These are phyloP conservation scores for Avena sativa DNA, from an alignment of 176 grass and related monocot species.

Conservation along the genomic window DNA sequence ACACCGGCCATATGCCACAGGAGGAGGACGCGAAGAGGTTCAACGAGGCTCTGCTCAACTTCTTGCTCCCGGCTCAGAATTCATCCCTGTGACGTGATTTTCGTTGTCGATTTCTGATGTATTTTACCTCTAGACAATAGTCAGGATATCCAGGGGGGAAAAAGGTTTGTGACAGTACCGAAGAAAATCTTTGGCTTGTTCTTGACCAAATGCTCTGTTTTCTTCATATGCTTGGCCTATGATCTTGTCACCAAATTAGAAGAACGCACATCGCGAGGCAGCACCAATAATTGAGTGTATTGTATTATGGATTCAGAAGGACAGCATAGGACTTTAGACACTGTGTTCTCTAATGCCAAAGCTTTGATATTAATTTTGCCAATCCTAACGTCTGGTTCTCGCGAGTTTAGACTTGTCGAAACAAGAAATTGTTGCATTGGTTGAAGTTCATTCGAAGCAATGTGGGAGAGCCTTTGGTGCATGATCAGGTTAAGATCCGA, in stretches of 20 bases:
- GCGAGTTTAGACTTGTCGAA: too few species aligned
- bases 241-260: not conserved
- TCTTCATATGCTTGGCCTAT: not conserved
- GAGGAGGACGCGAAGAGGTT: slow-evolving; percentile 70
- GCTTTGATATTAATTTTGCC: too few species aligned
- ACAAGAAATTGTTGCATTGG: too few species aligned
- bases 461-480: too few species aligned
- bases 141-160: too few species aligned
- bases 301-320: not conserved
- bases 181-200: not conserved
- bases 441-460: too few species aligned
- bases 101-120: not conserved
- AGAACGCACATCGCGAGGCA: not conserved
- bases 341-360: too few species aligned
- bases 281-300: not conserved
- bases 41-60: slow-evolving; percentile 70
- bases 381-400: too few species aligned
- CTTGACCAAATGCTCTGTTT: not conserved
- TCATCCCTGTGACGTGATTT: slow-evolving; percentile 34
- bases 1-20: slow-evolving; percentile 75
- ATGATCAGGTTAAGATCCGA: too few species aligned
- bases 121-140: not conserved
- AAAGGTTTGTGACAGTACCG: not conserved
- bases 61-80: slow-evolving; percentile 49
- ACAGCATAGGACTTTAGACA: not conserved